Conservation (phyloP, 208 protist species). For the Naegleria gruberi region DNA sequence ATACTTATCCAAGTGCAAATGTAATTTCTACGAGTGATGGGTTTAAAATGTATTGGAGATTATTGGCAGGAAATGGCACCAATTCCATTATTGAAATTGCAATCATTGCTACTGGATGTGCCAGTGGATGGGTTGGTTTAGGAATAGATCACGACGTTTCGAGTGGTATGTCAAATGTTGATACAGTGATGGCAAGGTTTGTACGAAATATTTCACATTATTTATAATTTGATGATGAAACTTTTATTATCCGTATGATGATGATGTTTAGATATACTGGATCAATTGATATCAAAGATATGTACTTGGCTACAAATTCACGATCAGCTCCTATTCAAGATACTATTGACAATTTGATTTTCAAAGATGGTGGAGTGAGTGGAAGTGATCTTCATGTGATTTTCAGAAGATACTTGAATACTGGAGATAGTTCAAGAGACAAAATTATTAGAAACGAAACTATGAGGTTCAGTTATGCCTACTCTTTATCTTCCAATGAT, state of each 20-base stretch:
- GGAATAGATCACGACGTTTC: not conserved
- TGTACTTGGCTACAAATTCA: not conserved
- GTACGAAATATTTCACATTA: not conserved
- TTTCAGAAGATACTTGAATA: not conserved
- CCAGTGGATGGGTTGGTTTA: not conserved
- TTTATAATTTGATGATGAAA: too few relatives aligned
- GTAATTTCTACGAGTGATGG: not conserved
- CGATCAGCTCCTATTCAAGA: not conserved
- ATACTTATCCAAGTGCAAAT: not conserved
- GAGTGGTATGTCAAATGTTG: not conserved
- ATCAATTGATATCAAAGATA: not conserved
- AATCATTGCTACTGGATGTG: not conserved
- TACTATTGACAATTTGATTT: not conserved
- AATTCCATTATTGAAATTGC: not conserved
- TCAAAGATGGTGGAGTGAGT: not conserved
- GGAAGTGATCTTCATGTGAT: not conserved
- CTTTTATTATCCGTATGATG: too few relatives aligned
- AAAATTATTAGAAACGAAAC: conserved; percentile 1
- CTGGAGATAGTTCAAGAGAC: not conserved
- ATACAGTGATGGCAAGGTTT: not conserved
- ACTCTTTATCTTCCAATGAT: not conserved
- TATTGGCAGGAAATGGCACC: not conserved
- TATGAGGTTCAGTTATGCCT: not conserved
- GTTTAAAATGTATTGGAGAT: not conserved
- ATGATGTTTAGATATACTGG: too few relatives aligned